Evolutionary conservation across 208 protist genomes (phyloP).

Genomic region (Naegleria lovaniensis): DNA sequence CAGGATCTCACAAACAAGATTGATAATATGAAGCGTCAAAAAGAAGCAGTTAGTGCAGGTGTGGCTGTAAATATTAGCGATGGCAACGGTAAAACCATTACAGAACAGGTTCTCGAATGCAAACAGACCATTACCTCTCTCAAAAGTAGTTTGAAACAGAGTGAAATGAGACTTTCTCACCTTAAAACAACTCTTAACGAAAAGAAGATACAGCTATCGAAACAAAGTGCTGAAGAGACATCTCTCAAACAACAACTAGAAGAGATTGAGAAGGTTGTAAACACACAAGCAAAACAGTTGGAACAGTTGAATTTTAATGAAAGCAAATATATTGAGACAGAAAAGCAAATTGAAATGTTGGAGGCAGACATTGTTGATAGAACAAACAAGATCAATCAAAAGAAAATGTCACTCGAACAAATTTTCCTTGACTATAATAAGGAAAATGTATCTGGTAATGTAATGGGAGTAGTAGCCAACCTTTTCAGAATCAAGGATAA

Average conservation of each 20-base stretch:
- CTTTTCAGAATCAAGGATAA: slow-evolving; percentile 72
- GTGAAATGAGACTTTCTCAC: neutral
- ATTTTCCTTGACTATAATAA: slow-evolving; percentile 62
- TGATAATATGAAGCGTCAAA: neutral
- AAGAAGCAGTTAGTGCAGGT: neutral
- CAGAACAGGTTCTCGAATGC: neutral
- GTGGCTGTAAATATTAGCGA: neutral
- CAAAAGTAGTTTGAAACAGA: neutral
- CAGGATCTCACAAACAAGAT: neutral
- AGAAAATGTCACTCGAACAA: slow-evolving; percentile 35
- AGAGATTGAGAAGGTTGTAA: slow-evolving; percentile 20
- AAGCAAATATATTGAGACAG: slow-evolving; percentile 20
- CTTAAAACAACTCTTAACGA: slow-evolving; percentile 61
- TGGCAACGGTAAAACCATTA: neutral
- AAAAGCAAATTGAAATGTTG: slow-evolving; percentile 34
- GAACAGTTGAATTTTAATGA: neutral
- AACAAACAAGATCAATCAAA: slow-evolving; percentile 25
- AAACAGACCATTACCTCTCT: too few relatives aligned
- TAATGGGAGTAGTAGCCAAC: slow-evolving; percentile 86
- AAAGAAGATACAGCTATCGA: slow-evolving; percentile 56
- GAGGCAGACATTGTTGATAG: neutral
- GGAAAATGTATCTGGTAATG: slow-evolving; percentile 36
- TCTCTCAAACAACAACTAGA: slow-evolving; percentile 44
- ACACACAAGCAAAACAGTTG: neutral
- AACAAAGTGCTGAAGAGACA: neutral